phyloP scores from a whole-genome alignment of 2,329 filamentous ascomycete genomes.

The Anthostomella pinea region DNA sequence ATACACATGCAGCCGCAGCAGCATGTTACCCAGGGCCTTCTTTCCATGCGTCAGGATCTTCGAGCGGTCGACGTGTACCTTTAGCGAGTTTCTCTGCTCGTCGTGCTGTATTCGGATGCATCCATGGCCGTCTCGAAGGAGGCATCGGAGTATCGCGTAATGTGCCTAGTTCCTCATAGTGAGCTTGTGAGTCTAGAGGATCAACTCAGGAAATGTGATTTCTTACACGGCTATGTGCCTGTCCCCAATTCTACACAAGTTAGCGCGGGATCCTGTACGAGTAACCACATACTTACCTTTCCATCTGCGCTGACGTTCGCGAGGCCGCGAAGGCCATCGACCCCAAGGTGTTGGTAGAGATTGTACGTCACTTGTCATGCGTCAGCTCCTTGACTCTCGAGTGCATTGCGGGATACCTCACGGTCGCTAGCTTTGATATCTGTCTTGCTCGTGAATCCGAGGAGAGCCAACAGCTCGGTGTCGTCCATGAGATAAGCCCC shows the following conservation, averaged over 20 bases:
- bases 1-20: conserved; percentile 59
- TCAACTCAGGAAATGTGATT: too few relatives aligned
- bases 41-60: conserved; percentile 57
- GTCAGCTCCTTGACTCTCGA: conserved; percentile 9
- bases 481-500: conserved; percentile 44
- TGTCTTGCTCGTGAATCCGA: conserved; percentile 37
- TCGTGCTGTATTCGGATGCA: conserved; percentile 50
- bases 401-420: conserved; percentile 19
- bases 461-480: conserved; percentile 39
- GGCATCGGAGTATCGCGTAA: conserved; percentile 59
- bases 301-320: conserved; percentile 36
- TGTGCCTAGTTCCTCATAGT: conserved; percentile 51
- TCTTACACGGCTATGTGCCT: conserved; percentile 38
- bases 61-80: conserved; percentile 53
- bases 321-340: conserved; percentile 39
- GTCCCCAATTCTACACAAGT: conserved; percentile 39
- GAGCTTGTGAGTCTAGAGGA: too few relatives aligned
- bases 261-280: too few relatives aligned
- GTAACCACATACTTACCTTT: conserved; percentile 30
- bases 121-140: conserved; percentile 51
- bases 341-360: conserved; percentile 39
- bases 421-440: conserved; percentile 38
- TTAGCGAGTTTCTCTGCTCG: conserved; percentile 43
- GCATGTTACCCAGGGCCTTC: conserved; percentile 55
- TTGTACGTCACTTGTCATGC: conserved; percentile 35